These are phyloP conservation scores for Pseudisothecium myosuroides DNA, from an alignment of 225 moss, liverwort and hornwort species.

Conservation along the genomic window DNA sequence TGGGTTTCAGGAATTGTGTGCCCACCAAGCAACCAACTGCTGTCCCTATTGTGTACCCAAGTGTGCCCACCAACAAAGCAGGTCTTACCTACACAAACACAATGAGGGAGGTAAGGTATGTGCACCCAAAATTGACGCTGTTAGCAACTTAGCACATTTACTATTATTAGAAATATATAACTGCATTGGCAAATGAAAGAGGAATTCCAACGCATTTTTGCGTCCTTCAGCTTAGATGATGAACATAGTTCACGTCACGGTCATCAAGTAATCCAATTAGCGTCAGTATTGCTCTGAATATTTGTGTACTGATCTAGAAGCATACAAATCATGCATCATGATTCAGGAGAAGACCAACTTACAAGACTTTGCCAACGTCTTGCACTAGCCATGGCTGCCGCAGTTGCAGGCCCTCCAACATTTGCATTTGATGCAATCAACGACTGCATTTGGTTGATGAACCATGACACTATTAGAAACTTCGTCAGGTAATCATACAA, in stretches of 20 bases:
- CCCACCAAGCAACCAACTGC: constrained; percentile 76
- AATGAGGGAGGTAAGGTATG: background rate
- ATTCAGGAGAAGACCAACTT: background rate
- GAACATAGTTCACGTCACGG: background rate
- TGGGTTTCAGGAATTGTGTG: constrained; percentile 48
- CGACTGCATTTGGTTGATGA: constrained; percentile 14
- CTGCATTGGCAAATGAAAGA: too few relatives aligned
- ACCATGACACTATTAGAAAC: background rate
- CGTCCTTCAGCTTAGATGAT: background rate
- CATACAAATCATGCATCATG: background rate
- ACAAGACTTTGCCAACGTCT: constrained; percentile 75
- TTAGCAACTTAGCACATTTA: background rate
- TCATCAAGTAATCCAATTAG: background rate
- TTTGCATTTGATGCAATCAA: constrained; percentile 92
- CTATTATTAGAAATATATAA: background rate
- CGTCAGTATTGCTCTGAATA: background rate
- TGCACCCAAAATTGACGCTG: background rate
- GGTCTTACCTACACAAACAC: constrained; percentile 60
- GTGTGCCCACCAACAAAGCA: constrained; percentile 84
- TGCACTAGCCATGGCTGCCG: constrained; percentile 95
- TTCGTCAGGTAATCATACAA: background rate
- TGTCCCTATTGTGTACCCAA: constrained; percentile 87
- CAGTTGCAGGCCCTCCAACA: constrained; percentile 93
- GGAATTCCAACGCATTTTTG: background rate
- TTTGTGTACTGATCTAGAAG: background rate